Percentiles rank a stretch among this genome's conserved stretches.
Conservation (phyloP, 148 eudicot species). For the Arctostaphylos glauca region DNA sequence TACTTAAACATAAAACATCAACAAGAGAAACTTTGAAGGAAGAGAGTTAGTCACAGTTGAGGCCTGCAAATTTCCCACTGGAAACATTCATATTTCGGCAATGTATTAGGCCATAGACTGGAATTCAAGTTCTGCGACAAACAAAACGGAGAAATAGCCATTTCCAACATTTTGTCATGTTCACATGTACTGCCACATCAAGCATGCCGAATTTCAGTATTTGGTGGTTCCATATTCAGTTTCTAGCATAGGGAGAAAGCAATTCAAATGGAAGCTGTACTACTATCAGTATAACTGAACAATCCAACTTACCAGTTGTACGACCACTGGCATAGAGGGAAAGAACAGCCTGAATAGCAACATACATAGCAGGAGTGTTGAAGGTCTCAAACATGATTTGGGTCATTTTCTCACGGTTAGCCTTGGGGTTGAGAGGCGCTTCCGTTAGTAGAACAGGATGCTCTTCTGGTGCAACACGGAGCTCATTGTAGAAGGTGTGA, state of each 20-base stretch:
- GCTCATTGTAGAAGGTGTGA: slow-evolving; percentile 91
- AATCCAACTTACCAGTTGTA: slow-evolving; percentile 67
- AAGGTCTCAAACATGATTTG: slow-evolving; percentile 91
- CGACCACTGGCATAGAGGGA: slow-evolving; percentile 92
- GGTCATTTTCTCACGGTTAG: slow-evolving; percentile 92
- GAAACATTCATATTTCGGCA: neutral
- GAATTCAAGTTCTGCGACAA: slow-evolving; percentile 6
- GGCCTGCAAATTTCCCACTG: neutral
- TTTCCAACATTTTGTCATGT: neutral
- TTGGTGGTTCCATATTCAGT: neutral
- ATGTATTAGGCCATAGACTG: neutral
- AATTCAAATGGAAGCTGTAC: neutral
- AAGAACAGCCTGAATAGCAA: slow-evolving; percentile 79
- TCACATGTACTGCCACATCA: neutral
- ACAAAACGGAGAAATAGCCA: neutral
- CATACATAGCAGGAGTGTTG: slow-evolving; percentile 82
- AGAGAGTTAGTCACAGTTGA: neutral
- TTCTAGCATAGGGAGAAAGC: neutral
- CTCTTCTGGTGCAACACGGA: slow-evolving; percentile 90
- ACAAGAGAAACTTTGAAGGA: neutral
- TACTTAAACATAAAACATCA: neutral
- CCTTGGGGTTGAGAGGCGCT: slow-evolving; percentile 89
- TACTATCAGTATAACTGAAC: slow-evolving; percentile 5
- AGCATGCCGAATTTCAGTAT: neutral
- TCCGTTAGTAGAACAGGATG: slow-evolving; percentile 85